These are phyloP conservation scores for Hypoxylon perforatum DNA, from an alignment of 495 filamentous ascomycete species.

Conservation along the genomic window DNA sequence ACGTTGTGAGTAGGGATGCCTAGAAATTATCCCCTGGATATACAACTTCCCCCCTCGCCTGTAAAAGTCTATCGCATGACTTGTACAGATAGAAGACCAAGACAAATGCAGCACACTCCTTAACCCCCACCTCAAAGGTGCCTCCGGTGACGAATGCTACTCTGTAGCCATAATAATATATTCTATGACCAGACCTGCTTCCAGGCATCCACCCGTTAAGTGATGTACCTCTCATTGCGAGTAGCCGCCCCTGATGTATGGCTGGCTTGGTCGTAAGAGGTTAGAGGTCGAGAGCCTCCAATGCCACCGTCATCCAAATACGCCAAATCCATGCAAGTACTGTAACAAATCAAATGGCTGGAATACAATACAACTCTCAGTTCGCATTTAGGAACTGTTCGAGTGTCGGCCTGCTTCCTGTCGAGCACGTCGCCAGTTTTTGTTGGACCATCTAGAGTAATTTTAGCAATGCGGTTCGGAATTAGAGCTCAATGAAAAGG, in stretches of 20 bases:
- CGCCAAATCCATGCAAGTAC: slow-evolving; percentile 44
- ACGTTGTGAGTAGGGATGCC: slow-evolving; percentile 26
- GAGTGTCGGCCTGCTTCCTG: slow-evolving; percentile 18
- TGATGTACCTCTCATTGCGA: not conserved
- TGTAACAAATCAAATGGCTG: slow-evolving; percentile 30
- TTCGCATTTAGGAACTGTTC: slow-evolving; percentile 13
- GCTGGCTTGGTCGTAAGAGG: slow-evolving; percentile 5
- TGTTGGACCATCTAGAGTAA: slow-evolving; percentile 47
- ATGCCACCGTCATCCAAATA: slow-evolving; percentile 39
- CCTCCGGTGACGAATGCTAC: slow-evolving; percentile 17
- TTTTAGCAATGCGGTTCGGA: slow-evolving; percentile 12
- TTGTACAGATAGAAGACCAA: not conserved
- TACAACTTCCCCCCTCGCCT: slow-evolving; percentile 29
- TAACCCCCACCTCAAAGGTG: not conserved
- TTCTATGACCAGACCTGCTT: slow-evolving; percentile 8
- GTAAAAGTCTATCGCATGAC: slow-evolving; percentile 28
- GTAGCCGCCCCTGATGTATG: not conserved
- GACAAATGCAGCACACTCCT: slow-evolving; percentile 10
- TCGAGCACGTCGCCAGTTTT: slow-evolving; percentile 26
- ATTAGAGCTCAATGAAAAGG: not conserved
- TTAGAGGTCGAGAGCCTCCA: slow-evolving; percentile 23
- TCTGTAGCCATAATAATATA: slow-evolving; percentile 25
- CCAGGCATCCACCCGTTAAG: not conserved
- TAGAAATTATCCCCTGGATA: slow-evolving; percentile 31
- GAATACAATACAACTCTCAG: slow-evolving; percentile 9